phyloP scores from a whole-genome alignment of 805 yeast genomes.

The Wickerhamomyces strasburgensis region DNA sequence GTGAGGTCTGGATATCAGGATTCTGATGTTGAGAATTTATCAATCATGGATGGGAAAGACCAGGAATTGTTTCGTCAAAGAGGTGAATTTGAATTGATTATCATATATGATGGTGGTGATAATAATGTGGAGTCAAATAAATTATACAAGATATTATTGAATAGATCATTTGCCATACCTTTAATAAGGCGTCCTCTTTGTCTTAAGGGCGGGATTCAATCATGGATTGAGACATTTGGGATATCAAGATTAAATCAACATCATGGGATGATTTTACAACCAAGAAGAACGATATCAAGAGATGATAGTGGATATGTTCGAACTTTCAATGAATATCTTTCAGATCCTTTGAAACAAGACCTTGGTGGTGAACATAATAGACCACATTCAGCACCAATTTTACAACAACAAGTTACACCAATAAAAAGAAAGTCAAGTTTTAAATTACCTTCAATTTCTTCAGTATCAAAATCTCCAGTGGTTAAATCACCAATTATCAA shows the following conservation, averaged over 20 bases:
- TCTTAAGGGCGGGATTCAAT: constrained; percentile 51
- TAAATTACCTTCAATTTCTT: constrained; percentile 5
- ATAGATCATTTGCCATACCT: constrained; percentile 32
- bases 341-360: constrained; percentile 17
- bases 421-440: constrained; percentile 7
- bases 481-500: constrained; percentile 1
- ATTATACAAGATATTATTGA: constrained; percentile 27
- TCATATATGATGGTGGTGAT: constrained; percentile 50
- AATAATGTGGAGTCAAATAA: too few species aligned
- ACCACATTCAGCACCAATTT: constrained; percentile 2
- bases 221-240: constrained; percentile 31
- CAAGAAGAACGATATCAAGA: constrained; percentile 14
- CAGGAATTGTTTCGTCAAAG: constrained; percentile 55
- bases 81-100: constrained; percentile 53
- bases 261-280: constrained; percentile 16
- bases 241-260: constrained; percentile 16
- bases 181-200: constrained; percentile 39
- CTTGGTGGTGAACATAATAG: constrained; percentile 9
- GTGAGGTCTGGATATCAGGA: constrained; percentile 49
- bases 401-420: constrained; percentile 7
- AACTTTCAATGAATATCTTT: constrained; percentile 15
- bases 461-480: constrained; percentile 3
- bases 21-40: constrained; percentile 58
- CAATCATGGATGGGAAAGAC: constrained; percentile 52
- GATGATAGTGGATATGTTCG: constrained; percentile 9